Base-by-base conservation (phyloP, 345 rosid species). In the Chamaenerion angustifolium region DNA sequence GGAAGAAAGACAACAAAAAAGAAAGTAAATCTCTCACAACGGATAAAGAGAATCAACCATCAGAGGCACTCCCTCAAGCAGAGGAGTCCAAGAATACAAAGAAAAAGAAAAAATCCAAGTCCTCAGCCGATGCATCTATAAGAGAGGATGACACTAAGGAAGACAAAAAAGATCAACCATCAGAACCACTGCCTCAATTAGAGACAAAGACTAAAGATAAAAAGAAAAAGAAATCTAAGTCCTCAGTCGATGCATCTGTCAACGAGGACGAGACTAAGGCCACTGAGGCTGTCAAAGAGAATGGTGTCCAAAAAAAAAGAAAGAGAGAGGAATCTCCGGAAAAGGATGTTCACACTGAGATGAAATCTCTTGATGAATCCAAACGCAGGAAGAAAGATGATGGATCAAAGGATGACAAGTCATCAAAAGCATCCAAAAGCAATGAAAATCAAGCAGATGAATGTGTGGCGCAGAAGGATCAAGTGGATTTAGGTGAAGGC, bases 261-360 rank as follows among this genome's bases (percentile, higher is more conserved):
- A 56, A 59, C 42, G 61, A 63, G 12, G 58, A 60, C 52, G 57
- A 46, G 15, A 13, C 54, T 5, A 54, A 56, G 58, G 61, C 45
- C 46, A 51, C 52, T 0, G 68, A 53, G 43, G 66, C 37, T 46
- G 56, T 49, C 16, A 70, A 63, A 53, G 66, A 61, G 44, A 27
- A 45, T 49, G 75, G 71, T 53, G 56, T 35, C 64, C 72, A 82
- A 55, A 85, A 81, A 73, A 89, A 89, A 68, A 74, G 95, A 63
- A 89, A 89, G 71, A 72, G 84, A 65, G 42, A 52, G 31, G 79
- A 63, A 56, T 70, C 85, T 49, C 75, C 76, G 48, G 85, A 64
- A 62, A 57, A 56, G 41, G 63, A 61, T 56, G 23, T 57, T 65
- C 54, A 61, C 45, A 56, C 43, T 52, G 61, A 62, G 25, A 45